phyloP scores from a whole-genome alignment of 352 stramenopile genomes.

The Lagenidium sp. region DNA sequence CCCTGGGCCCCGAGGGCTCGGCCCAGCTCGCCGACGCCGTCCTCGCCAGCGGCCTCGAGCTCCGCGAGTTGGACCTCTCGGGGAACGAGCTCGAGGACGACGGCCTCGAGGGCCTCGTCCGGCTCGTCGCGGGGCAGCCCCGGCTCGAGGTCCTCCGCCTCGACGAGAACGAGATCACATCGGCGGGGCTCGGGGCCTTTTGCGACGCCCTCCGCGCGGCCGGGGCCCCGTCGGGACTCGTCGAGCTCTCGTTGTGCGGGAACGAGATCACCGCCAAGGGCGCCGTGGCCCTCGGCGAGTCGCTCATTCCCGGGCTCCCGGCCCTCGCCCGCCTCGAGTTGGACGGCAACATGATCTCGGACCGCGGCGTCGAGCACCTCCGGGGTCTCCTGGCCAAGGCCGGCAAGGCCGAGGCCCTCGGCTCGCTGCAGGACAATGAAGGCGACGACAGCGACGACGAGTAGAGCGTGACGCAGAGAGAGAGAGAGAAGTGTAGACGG shows the following conservation, averaged over 20 bases:
- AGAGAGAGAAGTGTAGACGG: neutral
- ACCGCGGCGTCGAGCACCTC: constrained; percentile 42
- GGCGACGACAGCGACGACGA: constrained; percentile 55
- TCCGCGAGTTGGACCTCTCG: constrained; percentile 83
- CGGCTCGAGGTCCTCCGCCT: constrained; percentile 50
- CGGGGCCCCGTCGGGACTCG: constrained; percentile 17
- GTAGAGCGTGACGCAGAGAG: too few species aligned
- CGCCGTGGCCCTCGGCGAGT: constrained; percentile 43
- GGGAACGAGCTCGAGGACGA: constrained; percentile 83
- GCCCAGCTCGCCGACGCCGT: constrained; percentile 61
- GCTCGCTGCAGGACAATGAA: constrained; percentile 79
- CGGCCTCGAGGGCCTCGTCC: constrained; percentile 47
- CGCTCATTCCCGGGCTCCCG: constrained; percentile 29
- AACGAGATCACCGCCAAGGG: constrained; percentile 78
- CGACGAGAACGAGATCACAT: constrained; percentile 81
- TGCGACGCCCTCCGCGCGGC: constrained; percentile 16
- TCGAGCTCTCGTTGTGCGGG: constrained; percentile 46
- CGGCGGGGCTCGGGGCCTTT: constrained; percentile 33
- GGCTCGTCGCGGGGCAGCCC: constrained; percentile 45
- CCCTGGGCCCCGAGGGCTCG: constrained; percentile 72
- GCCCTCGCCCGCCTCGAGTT: constrained; percentile 39
- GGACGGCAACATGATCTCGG: constrained; percentile 70
- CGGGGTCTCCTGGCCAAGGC: constrained; percentile 26
- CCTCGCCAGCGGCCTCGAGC: constrained; percentile 37
- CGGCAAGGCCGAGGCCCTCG: constrained; percentile 45